Evolutionary conservation across 768 basidiomycete species (phyloP), one percentile per base, ranked within the genome.

Genomic region (Trametes villosa): DNA sequence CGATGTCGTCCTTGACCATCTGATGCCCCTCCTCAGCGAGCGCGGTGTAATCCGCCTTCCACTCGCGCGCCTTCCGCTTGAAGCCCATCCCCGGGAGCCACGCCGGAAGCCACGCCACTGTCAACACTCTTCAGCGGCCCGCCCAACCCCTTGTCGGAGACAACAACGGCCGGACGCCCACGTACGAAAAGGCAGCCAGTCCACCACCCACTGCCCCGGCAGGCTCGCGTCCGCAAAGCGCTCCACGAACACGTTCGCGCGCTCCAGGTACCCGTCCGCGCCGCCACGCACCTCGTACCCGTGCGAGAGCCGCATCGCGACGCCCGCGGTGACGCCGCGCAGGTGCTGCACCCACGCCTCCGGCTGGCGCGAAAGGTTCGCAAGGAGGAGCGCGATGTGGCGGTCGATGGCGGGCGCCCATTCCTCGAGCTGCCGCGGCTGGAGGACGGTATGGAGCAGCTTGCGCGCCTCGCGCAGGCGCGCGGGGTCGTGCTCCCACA

Each of bases 331-430:
- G 15, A 60, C 26, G n/a, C 53, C 51, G 40, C 26, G 58, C 9
- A 83, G 50, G 85, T 87, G 36, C 72, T 91, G 36, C 73, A 77
- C 31, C 77, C 87, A 38, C 87, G 90, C 49, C 85, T 81, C 69
- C 81, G 84, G 63, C 69, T 86, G 17, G 6, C 36, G 22, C 36
- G 36, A 18, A n/a, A 60, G 40, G 40, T 60, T 55, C 36, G 17
- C 29, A 22, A 60, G 59, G 5, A 55, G 22, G 20, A 55, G 7
- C 29, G 31, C 9, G 17, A 60, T 11, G 40, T 60, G 53, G 15
- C 42, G 40, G 27, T 50, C 46, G 12, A 54, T 9, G 5, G 18
- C 46, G 3, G 24, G 29, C 7, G 34, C 46, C 18, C 36, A 60
- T 29, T 36, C 47, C 22, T 48, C 38, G 15, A 60, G 27, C 41